phyloP scores from a whole-genome alignment of 2,329 filamentous ascomycete genomes.

The Fusarium chuoi region DNA sequence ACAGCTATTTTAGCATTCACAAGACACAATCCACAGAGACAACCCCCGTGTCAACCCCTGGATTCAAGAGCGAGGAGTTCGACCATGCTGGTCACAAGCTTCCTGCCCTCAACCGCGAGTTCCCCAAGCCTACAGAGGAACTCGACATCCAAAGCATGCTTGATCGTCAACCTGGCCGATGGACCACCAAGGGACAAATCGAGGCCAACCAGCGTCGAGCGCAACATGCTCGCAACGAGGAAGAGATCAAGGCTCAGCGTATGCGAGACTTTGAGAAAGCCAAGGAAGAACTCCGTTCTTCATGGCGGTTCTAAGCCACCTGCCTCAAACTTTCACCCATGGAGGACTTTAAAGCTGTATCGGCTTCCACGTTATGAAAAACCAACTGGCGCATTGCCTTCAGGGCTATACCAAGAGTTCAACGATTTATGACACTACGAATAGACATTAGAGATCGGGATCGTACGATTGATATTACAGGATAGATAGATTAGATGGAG shows the following conservation, averaged over 20 bases:
- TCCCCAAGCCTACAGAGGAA: constrained; percentile 54
- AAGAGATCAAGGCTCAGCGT: constrained; percentile 49
- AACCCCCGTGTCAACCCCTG: constrained; percentile 38
- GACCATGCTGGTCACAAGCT: constrained; percentile 44
- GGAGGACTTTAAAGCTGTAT: neutral
- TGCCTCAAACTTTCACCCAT: neutral
- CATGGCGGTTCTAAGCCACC: constrained; percentile 7
- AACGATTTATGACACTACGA: constrained; percentile 40
- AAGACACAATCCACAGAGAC: constrained; percentile 37
- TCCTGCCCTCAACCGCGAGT: constrained; percentile 49
- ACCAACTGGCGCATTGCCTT: constrained; percentile 32
- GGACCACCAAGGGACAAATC: constrained; percentile 52
- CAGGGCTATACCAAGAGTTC: constrained; percentile 35
- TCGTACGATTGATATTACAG: neutral
- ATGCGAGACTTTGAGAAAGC: constrained; percentile 56
- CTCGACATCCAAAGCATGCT: constrained; percentile 57
- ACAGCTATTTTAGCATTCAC: constrained; percentile 35
- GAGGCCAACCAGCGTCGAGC: constrained; percentile 47
- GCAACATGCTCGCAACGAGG: constrained; percentile 28
- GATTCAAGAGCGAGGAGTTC: constrained; percentile 22
- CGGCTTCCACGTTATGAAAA: neutral
- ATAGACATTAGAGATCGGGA: constrained; percentile 23
- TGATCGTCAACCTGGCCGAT: constrained; percentile 55
- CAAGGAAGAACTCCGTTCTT: constrained; percentile 59
- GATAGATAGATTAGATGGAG: neutral